Evolutionary conservation across 768 basidiomycete species (phyloP).

Genomic region (Tricholoma saponaceum): DNA sequence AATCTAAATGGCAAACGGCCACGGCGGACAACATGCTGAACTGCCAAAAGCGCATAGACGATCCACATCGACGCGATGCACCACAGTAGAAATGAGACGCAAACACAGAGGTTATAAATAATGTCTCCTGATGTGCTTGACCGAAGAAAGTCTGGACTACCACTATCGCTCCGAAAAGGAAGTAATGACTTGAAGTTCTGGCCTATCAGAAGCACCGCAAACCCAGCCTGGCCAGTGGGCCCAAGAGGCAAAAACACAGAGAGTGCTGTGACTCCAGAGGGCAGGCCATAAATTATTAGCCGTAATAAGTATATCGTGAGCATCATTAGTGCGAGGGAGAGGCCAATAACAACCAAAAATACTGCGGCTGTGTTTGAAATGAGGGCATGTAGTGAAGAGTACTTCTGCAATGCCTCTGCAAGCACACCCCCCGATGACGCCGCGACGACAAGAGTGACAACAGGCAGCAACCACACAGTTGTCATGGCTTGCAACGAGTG

Average conservation of each 20-base stretch:
- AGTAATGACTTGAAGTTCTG: conserved; percentile 36
- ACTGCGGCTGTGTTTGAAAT: conserved; percentile 50
- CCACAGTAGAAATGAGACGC: conserved; percentile 54
- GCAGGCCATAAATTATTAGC: conserved; percentile 48
- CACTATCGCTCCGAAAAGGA: conserved; percentile 20
- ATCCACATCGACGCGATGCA: conserved; percentile 62
- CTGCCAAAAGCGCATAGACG: conserved; percentile 47
- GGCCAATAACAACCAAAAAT: conserved; percentile 53
- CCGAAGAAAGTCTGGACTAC: conserved; percentile 31
- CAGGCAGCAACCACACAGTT: conserved; percentile 69
- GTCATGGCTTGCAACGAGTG: conserved; percentile 57
- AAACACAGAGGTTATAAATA: conserved; percentile 44
- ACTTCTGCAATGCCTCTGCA: conserved; percentile 40
- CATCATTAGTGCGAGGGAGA: conserved; percentile 61
- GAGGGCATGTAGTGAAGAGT: conserved; percentile 45
- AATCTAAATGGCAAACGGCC: conserved; percentile 47
- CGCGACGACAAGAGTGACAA: conserved; percentile 69
- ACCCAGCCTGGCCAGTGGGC: conserved; percentile 66
- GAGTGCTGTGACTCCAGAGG: conserved; percentile 42
- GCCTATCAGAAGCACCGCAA: conserved; percentile 52
- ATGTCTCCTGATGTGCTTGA: conserved; percentile 28
- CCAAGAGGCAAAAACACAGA: conserved; percentile 74
- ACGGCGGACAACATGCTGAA: conserved; percentile 38
- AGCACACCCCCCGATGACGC: conserved; percentile 64
- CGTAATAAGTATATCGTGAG: conserved; percentile 61